Evolutionary conservation across 495 filamentous ascomycete species (phyloP), one percentile per base, ranked within the genome.

Genomic region (Podospora pseudoanserina): DNA sequence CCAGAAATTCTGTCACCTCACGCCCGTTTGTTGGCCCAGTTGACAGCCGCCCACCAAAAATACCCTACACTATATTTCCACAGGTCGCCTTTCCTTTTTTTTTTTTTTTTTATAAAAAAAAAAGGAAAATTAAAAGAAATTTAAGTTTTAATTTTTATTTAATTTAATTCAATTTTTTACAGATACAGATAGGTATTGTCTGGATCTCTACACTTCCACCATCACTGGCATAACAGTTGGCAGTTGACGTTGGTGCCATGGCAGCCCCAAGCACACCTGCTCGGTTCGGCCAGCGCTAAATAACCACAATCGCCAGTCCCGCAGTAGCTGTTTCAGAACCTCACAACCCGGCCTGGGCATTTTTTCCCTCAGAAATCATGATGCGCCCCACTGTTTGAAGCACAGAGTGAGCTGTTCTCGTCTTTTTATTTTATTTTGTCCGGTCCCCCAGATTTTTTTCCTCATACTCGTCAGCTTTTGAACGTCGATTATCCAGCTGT

Each of bases 301-400:
- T 20, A 16, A 49, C 28, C 11, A 63, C 15, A 63, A 63, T 44
- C 61, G 39, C n/a, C 32, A 44, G 28, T 32, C 30, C 61, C 34
- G 20, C 61, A 63, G 28, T 63, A 63, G 61, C 61, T 3, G 61
- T 63, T 63, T 63, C 61, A 63, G 30, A 63, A 63, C 18, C 34
- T 49, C 34, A 28, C n/a, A 59, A 32, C 19, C n/a, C 34, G 30
- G 62, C 56, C 28, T 44, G 64, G 56, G 63, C 4, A 56, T 60
- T 1, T 30, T 53, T 58, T 26, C n/a, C 55, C n/a, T 34, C 56
- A 27, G 13, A 13, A 49, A 49, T 11, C 39, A 49, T 49, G 39
- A 49, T 11, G 39, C 39, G 39, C 39, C 39, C 39, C 39, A 49
- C 39, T 49, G 39, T 49, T 49, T 49, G 39, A 16, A 13, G 39